phyloP scores from a whole-genome alignment of 768 basidiomycete genomes.

The Lanmaoa pseudosensibilis region DNA sequence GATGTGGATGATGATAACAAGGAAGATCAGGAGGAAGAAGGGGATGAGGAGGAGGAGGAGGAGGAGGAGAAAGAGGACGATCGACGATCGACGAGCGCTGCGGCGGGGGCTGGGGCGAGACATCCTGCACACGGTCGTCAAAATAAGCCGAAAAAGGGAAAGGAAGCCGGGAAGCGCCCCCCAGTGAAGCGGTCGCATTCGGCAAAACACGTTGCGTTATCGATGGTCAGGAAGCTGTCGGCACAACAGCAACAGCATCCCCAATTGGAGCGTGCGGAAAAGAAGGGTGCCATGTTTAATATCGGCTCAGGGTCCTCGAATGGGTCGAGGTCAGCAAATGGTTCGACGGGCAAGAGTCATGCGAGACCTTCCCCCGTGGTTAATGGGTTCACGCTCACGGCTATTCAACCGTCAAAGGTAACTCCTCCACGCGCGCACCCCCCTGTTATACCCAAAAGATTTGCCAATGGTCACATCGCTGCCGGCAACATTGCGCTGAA shows the following conservation, averaged over 20 bases:
- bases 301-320: constrained; percentile 62
- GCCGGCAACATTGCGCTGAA: constrained; percentile 9
- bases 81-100: constrained; percentile 21
- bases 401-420: constrained; percentile 9
- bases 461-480: constrained; percentile 2
- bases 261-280: constrained; percentile 18
- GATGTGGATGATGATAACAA: constrained; percentile 19
- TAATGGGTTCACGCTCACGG: constrained; percentile 14
- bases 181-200: constrained; percentile 30
- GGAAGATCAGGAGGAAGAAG: constrained; percentile 15
- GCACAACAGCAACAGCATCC: constrained; percentile 23
- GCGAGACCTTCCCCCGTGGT: constrained; percentile 4
- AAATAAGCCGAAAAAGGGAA: constrained; percentile 33
- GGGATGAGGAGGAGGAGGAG: neutral
- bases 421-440: constrained; percentile 14
- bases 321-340: constrained; percentile 35
- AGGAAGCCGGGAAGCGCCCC: constrained; percentile 33
- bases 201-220: constrained; percentile 29
- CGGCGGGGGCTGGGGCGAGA: constrained; percentile 5
- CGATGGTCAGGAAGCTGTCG: constrained; percentile 30
- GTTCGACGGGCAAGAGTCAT: constrained; percentile 20
- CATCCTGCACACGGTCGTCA: constrained; percentile 18
- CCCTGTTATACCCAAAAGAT: constrained; percentile 20
- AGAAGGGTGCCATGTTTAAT: constrained; percentile 46
- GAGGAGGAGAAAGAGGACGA: constrained; percentile 21